phyloP scores from a whole-genome alignment of 441 rosid genomes.

The Aleurites moluccanus region DNA sequence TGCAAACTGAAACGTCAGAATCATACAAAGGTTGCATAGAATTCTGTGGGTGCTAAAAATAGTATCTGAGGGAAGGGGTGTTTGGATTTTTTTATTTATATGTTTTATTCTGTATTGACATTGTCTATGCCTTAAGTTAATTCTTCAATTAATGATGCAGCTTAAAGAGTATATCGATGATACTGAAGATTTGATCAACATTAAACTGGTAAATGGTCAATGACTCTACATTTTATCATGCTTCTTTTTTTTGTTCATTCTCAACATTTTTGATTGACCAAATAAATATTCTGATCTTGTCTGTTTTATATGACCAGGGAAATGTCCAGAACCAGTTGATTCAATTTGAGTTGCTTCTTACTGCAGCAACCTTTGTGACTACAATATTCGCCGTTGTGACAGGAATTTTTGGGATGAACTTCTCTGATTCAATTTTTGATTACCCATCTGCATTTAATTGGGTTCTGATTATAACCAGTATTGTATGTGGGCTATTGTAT shows the following conservation, averaged over 20 bases:
- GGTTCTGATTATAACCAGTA: slow-evolving; percentile 69
- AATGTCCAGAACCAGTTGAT: slow-evolving; percentile 93
- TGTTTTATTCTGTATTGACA: not conserved
- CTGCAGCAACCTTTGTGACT: slow-evolving; percentile 91
- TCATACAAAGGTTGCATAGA: not conserved
- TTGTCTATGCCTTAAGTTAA: slow-evolving; percentile 6
- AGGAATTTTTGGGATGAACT: slow-evolving; percentile 89
- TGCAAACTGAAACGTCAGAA: slow-evolving; percentile 1
- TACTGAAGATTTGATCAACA: slow-evolving; percentile 95
- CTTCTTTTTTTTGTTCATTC: not conserved
- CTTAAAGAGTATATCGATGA: slow-evolving; percentile 97
- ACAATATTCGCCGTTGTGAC: slow-evolving; percentile 84
- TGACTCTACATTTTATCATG: slow-evolving; percentile 7
- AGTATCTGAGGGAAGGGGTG: not conserved
- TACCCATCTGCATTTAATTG: slow-evolving; percentile 60
- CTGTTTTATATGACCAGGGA: slow-evolving; percentile 49
- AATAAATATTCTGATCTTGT: not conserved
- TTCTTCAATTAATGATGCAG: slow-evolving; percentile 42
- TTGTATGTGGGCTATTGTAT: slow-evolving; percentile 54
- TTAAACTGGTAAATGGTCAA: slow-evolving; percentile 66
- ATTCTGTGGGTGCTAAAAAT: not conserved
- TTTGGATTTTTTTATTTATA: not conserved
- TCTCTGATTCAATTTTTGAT: slow-evolving; percentile 63
- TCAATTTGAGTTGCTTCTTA: slow-evolving; percentile 90
- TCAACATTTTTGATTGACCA: not conserved